phyloP scores from a whole-genome alignment of 2,329 filamentous ascomycete species.

The Pestalotiopsis sp. region DNA sequence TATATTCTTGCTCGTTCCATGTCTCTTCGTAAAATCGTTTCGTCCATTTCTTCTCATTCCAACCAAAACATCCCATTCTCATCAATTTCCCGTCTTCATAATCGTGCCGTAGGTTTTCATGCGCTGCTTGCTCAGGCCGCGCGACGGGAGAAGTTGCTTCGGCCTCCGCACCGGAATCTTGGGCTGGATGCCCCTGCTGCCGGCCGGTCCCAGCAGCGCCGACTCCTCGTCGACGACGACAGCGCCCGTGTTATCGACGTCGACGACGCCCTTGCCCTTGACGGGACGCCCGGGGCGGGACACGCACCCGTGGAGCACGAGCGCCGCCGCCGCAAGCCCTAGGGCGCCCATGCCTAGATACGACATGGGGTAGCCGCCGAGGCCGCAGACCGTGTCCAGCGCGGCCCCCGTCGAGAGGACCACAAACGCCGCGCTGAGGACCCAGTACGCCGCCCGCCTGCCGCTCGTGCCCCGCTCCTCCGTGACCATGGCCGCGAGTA shows the following conservation, averaged over 20 bases:
- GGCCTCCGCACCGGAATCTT: conserved; percentile 8
- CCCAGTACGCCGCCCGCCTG: conserved; percentile 17
- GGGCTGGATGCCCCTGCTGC: background rate
- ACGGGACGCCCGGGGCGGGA: conserved; percentile 22
- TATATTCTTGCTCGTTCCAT: background rate
- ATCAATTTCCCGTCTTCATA: background rate
- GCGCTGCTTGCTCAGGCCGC: background rate
- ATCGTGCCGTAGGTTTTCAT: conserved; percentile 11
- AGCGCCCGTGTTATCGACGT: conserved; percentile 19
- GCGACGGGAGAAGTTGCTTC: conserved; percentile 2
- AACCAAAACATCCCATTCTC: too few species aligned
- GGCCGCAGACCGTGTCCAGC: conserved; percentile 23
- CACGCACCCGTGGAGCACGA: conserved; percentile 23
- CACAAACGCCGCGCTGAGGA: conserved; percentile 15
- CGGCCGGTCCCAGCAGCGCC: background rate
- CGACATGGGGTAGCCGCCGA: conserved; percentile 26
- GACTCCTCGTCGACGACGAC: conserved; percentile 23
- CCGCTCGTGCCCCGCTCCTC: conserved; percentile 20
- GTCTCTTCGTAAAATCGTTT: background rate
- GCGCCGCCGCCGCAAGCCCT: conserved; percentile 18
- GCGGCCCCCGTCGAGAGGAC: conserved; percentile 18
- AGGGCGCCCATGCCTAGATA: conserved; percentile 25
- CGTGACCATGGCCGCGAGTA: conserved; percentile 24
- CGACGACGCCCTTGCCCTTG: conserved; percentile 26
- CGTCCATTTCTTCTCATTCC: background rate